A percentile compares a stretch with the other conserved stretches of the same genome.
Conservation (phyloP, 2,329 filamentous ascomycete genomes). For the Apiospora phragmitis region DNA sequence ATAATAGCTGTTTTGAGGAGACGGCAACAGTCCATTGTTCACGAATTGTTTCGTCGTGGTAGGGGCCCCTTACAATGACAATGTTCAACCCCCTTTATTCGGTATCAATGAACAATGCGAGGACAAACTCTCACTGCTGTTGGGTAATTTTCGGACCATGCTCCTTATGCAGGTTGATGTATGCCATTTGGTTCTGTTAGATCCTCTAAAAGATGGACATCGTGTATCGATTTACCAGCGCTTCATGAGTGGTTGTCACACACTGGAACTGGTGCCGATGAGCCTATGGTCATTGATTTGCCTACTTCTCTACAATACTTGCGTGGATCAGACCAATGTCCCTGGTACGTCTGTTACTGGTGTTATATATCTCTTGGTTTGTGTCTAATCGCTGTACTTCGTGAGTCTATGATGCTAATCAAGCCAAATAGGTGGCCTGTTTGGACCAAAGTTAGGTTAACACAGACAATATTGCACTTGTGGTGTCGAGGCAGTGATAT, state of each 20-base stretch:
- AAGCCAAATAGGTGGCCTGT: not conserved
- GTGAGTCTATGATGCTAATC: not conserved
- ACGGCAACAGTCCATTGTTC: not conserved
- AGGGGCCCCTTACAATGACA: not conserved
- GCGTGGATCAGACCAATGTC: not conserved
- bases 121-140: not conserved
- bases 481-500: not conserved
- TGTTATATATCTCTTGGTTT: not conserved
- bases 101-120: too few relatives aligned
- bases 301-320: not conserved
- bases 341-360: not conserved
- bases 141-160: not conserved
- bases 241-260: not conserved
- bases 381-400: not conserved
- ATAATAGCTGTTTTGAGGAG: not conserved
- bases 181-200: not conserved
- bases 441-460: too few relatives aligned
- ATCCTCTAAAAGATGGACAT: not conserved
- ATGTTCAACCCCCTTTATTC: not conserved
- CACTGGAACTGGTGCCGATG: not conserved
- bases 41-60: not conserved
- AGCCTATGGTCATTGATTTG: not conserved
- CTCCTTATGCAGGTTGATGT: not conserved
- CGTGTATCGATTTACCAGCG: not conserved
- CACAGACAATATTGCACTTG: not conserved